Percentiles rank a stretch among this genome's conserved stretches.
Evolutionary conservation across 2,329 filamentous ascomycete species (phyloP).

Genomic region (Pezicula radicicola): DNA sequence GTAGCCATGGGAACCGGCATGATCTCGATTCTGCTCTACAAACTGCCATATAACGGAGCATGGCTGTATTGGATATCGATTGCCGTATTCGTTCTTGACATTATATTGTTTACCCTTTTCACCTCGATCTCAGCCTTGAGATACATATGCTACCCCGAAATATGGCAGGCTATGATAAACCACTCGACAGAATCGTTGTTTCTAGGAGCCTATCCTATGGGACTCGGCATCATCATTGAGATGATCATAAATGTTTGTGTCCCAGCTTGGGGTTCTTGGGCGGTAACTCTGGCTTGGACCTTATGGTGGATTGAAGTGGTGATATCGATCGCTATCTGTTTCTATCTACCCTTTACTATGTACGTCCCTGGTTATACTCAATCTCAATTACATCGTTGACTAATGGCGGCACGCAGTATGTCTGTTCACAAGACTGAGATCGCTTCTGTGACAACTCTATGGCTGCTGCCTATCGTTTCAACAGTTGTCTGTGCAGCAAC

Average conservation of each 20-base stretch:
- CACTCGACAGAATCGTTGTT: constrained; percentile 64
- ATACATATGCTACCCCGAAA: constrained; percentile 62
- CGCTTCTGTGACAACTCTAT: constrained; percentile 58
- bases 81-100: constrained; percentile 58
- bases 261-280: constrained; percentile 55
- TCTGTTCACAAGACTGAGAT: constrained; percentile 32
- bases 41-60: constrained; percentile 55
- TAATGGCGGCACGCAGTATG: constrained; percentile 9
- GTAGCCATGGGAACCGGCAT: constrained; percentile 68
- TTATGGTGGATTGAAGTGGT: constrained; percentile 55
- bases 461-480: constrained; percentile 63
- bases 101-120: constrained; percentile 53
- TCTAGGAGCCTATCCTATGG: constrained; percentile 65
- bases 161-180: constrained; percentile 63
- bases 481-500: constrained; percentile 61
- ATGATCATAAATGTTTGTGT: constrained; percentile 58
- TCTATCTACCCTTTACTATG: constrained; percentile 53
- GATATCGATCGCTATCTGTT: constrained; percentile 46
- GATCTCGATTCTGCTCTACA: constrained; percentile 58
- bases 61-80: constrained; percentile 60
- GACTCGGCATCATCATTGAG: constrained; percentile 62
- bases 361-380: constrained; percentile 21
- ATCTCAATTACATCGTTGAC: background rate
- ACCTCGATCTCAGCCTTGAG: constrained; percentile 52
- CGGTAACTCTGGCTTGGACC: constrained; percentile 43